A percentile compares a stretch with the other conserved stretches of the same genome.
These are phyloP conservation scores for Fusarium tuaranense DNA, from an alignment of 2,329 filamentous ascomycete genomes.

Conservation along the genomic window DNA sequence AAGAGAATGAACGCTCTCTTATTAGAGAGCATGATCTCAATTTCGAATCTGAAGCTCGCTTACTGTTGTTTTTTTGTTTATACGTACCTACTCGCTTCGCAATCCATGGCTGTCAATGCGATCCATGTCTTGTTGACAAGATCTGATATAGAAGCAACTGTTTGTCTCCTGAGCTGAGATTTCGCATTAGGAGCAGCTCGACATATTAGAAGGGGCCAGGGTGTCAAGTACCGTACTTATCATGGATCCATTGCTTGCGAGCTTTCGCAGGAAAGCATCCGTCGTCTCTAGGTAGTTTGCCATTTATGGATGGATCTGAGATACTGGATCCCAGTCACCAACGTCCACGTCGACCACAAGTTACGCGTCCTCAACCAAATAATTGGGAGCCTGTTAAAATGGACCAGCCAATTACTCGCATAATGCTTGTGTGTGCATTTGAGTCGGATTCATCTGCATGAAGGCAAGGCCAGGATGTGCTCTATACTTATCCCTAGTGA, in stretches of 20 bases:
- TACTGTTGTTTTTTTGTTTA: constrained; percentile 5
- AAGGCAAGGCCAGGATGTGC: not conserved
- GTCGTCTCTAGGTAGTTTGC: not conserved
- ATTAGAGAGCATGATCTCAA: constrained; percentile 71
- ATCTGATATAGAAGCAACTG: not conserved
- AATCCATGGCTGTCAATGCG: not conserved
- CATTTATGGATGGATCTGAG: not conserved
- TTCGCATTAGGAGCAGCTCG: not conserved
- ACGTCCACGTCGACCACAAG: not conserved
- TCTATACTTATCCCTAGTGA: not conserved
- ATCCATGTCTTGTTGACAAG: not conserved
- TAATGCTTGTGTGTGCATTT: not conserved
- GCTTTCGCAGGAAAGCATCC: not conserved
- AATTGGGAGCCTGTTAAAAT: not conserved
- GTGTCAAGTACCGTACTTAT: not conserved
- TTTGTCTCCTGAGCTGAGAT: not conserved
- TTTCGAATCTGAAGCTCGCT: constrained; percentile 69
- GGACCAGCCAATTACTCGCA: not conserved
- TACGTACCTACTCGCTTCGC: not conserved
- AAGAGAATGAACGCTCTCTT: constrained; percentile 73
- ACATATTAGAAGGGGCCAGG: too few species aligned
- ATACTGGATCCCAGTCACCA: not conserved
- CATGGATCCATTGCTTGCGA: not conserved
- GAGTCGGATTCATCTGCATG: not conserved
- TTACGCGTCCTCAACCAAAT: not conserved